A percentile compares a stretch with the other conserved stretches of the same genome.
phyloP scores from a whole-genome alignment of 805 yeast species.

The Cyberlindnera petersonii region DNA sequence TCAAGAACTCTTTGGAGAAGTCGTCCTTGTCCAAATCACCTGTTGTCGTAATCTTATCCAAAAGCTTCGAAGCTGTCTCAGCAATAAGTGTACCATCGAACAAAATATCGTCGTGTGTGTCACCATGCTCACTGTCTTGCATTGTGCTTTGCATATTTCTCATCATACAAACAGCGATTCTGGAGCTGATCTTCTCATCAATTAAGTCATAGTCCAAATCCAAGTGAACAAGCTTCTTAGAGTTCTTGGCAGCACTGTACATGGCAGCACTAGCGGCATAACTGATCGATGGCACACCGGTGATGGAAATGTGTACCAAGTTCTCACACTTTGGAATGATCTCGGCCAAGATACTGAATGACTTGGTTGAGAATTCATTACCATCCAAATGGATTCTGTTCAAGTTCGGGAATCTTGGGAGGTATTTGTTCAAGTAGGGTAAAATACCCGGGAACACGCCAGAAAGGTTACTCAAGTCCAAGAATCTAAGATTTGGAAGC shows the following conservation, averaged over 20 bases:
- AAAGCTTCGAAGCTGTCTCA: constrained; percentile 65
- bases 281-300: constrained; percentile 57
- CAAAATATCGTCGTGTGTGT: constrained; percentile 53
- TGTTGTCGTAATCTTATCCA: constrained; percentile 37
- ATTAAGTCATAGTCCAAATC: constrained; percentile 63
- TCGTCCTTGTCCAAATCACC: constrained; percentile 28
- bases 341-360: constrained; percentile 59
- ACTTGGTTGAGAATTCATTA: constrained; percentile 53
- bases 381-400: constrained; percentile 68
- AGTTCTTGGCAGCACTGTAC: constrained; percentile 63
- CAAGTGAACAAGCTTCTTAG: constrained; percentile 59
- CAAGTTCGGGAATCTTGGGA: constrained; percentile 66
- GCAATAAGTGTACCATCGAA: constrained; percentile 74
- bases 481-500: constrained; percentile 57
- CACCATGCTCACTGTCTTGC: constrained; percentile 30
- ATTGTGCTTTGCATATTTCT: constrained; percentile 67
- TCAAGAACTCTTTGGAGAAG: constrained; percentile 34
- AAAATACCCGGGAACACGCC: constrained; percentile 60
- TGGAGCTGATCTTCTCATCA: constrained; percentile 60
- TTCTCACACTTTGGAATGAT: constrained; percentile 64
- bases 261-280: constrained; percentile 60
- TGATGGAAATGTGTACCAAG: constrained; percentile 63
- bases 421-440: constrained; percentile 51
- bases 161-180: constrained; percentile 76
- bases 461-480: constrained; percentile 73